These are phyloP conservation scores for Corchorus olitorius DNA, from an alignment of 345 rosid genomes.

Conservation along the genomic window DNA sequence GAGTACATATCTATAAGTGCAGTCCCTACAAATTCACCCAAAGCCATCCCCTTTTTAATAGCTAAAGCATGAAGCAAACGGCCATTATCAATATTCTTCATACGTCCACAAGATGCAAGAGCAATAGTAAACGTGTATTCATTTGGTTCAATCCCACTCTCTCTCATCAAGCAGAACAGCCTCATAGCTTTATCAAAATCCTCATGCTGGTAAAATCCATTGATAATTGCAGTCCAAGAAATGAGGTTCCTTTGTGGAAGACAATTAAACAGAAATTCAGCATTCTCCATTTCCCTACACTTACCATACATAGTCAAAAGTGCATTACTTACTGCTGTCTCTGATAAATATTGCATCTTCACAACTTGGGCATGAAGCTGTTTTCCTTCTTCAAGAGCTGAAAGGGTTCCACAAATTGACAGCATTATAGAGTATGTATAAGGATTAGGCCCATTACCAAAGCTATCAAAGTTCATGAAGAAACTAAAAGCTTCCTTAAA, in stretches of 20 bases:
- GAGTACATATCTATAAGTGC: slow-evolving; percentile 34
- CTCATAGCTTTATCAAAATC: slow-evolving; percentile 27
- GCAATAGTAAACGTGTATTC: slow-evolving; percentile 27
- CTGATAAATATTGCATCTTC: slow-evolving; percentile 31
- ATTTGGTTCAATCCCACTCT: slow-evolving; percentile 29
- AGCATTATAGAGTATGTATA: slow-evolving; percentile 28
- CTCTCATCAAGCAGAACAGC: slow-evolving; percentile 28
- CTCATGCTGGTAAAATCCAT: slow-evolving; percentile 27
- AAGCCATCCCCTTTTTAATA: slow-evolving; percentile 29
- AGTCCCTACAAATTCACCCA: slow-evolving; percentile 27
- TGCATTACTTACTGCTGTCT: slow-evolving; percentile 30
- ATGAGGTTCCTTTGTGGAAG: slow-evolving; percentile 26
- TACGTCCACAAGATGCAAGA: slow-evolving; percentile 28
- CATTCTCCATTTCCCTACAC: slow-evolving; percentile 27
- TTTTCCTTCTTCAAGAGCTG: slow-evolving; percentile 25
- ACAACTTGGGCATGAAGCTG: slow-evolving; percentile 32
- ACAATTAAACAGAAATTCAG: slow-evolving; percentile 26
- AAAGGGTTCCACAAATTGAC: slow-evolving; percentile 21
- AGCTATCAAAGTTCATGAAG: slow-evolving; percentile 23
- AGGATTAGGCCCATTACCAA: slow-evolving; percentile 23
- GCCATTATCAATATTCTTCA: slow-evolving; percentile 16
- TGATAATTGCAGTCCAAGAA: slow-evolving; percentile 30
- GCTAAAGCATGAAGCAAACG: slow-evolving; percentile 27
- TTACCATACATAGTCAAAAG: slow-evolving; percentile 34
- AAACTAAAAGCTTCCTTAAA: slow-evolving; percentile 33